Percentiles rank a stretch among this genome's conserved stretches.
These are phyloP conservation scores for Ceratobasidium sp. DNA, from an alignment of 1,284 basidiomycete species.

Conservation along the genomic window DNA sequence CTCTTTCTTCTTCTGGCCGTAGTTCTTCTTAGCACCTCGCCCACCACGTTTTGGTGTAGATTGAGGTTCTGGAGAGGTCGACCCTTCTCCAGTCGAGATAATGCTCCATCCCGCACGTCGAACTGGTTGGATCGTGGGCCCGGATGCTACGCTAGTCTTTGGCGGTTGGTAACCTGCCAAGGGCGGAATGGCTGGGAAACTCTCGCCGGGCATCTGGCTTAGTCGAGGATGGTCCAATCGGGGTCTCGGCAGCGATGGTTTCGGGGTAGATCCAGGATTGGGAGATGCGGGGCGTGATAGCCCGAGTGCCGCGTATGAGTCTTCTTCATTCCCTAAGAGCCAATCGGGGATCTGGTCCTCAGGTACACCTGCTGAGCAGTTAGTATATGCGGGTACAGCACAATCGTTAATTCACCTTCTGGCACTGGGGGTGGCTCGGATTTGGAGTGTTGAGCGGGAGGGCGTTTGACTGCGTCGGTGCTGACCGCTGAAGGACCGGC, in stretches of 20 bases:
- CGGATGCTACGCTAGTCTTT: constrained; percentile 11
- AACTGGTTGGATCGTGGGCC: neutral
- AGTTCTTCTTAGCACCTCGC: neutral
- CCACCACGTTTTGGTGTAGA: neutral
- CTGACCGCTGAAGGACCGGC: neutral
- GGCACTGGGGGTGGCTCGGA: constrained; percentile 1
- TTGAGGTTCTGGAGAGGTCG: neutral
- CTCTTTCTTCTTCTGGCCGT: neutral
- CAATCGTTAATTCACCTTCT: neutral
- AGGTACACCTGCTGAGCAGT: constrained; percentile 11
- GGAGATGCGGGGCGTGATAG: constrained; percentile 24
- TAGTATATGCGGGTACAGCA: neutral
- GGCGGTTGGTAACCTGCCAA: neutral
- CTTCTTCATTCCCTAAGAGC: constrained; percentile 16
- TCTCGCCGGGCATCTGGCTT: constrained; percentile 19
- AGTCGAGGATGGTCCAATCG: neutral
- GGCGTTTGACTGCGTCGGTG: neutral
- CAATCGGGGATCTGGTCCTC: constrained; percentile 41
- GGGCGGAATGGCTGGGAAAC: constrained; percentile 10
- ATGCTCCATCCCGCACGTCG: constrained; percentile 3
- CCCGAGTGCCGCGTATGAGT: constrained; percentile 29
- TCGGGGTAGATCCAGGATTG: neutral
- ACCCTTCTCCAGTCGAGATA: neutral
- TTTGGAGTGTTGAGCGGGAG: neutral
- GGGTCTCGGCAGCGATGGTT: neutral